A percentile compares a stretch with the other conserved stretches of the same genome.
Evolutionary conservation across 140 eudicot genomes (phyloP).

Genomic region (Ambrosia hybrid): DNA sequence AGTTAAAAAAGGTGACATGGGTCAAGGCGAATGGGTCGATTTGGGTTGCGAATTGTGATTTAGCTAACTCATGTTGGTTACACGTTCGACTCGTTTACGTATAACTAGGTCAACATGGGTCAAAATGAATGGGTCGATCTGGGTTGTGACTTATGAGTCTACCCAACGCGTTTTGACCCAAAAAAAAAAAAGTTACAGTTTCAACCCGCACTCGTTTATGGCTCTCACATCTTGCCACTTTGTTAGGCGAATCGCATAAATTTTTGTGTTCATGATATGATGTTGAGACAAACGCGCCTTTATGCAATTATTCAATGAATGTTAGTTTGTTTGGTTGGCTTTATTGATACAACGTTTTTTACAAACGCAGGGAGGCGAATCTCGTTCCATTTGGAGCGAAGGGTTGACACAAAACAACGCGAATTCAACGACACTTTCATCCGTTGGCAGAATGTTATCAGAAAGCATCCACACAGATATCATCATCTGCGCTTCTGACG

Average conservation of each 20-base stretch:
- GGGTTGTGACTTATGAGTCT: neutral
- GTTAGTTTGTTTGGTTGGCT: neutral
- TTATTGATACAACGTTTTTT: neutral
- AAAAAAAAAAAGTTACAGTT: neutral
- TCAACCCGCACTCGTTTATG: neutral
- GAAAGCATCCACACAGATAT: slow-evolving; percentile 86
- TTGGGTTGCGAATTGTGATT: neutral
- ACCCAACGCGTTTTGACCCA: neutral
- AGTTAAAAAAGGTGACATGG: too few species aligned
- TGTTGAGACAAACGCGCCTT: neutral
- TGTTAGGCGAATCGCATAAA: neutral
- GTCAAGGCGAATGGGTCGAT: neutral
- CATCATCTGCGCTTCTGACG: slow-evolving; percentile 65
- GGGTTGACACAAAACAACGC: slow-evolving; percentile 42
- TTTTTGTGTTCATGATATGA: slow-evolving; percentile 8
- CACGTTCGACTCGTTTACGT: too few species aligned
- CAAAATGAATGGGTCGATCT: neutral
- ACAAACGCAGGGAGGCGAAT: slow-evolving; percentile 59
- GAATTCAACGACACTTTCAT: slow-evolving; percentile 49
- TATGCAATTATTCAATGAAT: neutral
- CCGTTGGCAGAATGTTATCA: slow-evolving; percentile 72
- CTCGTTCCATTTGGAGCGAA: slow-evolving; percentile 76
- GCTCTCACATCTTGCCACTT: neutral
- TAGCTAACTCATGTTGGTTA: neutral
- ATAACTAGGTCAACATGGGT: too few species aligned